Conservation (phyloP, 768 basidiomycete genomes). For the Punctularia strigosozonata region DNA sequence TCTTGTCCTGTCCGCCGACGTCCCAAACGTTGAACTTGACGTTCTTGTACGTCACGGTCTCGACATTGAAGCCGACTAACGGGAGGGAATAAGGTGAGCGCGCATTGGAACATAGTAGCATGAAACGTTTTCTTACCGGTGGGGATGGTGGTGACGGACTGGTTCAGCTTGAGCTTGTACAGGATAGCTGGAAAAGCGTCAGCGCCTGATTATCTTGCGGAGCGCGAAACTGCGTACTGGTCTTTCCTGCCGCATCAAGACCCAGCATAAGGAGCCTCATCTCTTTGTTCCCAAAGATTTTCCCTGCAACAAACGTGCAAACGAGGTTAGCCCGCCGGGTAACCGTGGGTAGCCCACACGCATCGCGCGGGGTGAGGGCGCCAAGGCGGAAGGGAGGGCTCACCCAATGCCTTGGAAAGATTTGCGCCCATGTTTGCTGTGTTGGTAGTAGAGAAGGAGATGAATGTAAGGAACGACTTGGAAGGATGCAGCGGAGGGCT, state of each 20-base stretch:
- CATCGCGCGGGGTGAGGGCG: conserved; percentile 1
- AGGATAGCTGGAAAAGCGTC: conserved; percentile 65
- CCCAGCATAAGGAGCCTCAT: conserved; percentile 97
- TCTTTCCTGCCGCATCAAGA: conserved; percentile 96
- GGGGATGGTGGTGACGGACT: conserved; percentile 97
- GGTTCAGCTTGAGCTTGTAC: conserved; percentile 98
- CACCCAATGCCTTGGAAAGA: conserved; percentile 76
- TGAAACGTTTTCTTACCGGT: conserved; percentile 50
- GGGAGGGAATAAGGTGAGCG: conserved; percentile 3
- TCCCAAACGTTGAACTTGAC: conserved; percentile 95
- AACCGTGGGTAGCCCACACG: conserved; percentile 4
- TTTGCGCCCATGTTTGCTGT: conserved; percentile 65
- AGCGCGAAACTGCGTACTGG: conserved; percentile 44
- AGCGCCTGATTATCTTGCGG: neutral
- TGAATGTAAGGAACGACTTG: conserved; percentile 54
- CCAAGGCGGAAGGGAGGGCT: conserved; percentile 13
- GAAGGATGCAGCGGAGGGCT: conserved; percentile 14
- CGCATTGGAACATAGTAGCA: neutral
- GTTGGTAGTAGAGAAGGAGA: conserved; percentile 16
- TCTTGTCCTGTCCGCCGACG: conserved; percentile 99
- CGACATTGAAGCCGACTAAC: conserved; percentile 95
- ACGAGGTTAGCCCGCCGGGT: conserved; percentile 5
- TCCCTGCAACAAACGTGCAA: conserved; percentile 35
- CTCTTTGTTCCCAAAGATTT: conserved; percentile 97
- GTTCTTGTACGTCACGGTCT: conserved; percentile 98